phyloP scores from a whole-genome alignment of 1,284 basidiomycete genomes.

The Entoloma clypeatum region DNA sequence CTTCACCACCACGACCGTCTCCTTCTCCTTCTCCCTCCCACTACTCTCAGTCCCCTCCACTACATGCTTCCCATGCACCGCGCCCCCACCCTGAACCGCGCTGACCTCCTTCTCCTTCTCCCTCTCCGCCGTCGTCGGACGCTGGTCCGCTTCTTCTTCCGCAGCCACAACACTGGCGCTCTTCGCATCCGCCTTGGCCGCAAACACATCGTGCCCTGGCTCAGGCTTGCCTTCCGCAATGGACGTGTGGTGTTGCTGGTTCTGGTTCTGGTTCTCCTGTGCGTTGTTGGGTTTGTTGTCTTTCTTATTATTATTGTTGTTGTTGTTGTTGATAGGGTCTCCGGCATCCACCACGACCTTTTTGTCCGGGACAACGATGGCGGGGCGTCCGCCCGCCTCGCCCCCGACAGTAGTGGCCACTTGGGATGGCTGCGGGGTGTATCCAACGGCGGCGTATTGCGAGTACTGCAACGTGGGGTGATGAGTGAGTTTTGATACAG shows the following conservation, averaged over 20 bases:
- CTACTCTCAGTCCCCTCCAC: slow-evolving; percentile 14
- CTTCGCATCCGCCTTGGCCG: slow-evolving; percentile 35
- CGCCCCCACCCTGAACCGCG: slow-evolving; percentile 23
- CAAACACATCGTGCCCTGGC: slow-evolving; percentile 66
- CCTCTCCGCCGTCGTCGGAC: slow-evolving; percentile 30
- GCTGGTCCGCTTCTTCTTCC: slow-evolving; percentile 20
- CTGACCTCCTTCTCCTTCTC: slow-evolving; percentile 35
- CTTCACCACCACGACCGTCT: slow-evolving; percentile 12
- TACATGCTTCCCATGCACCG: background rate
- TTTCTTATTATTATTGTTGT: slow-evolving; percentile 4
- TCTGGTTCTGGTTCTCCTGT: slow-evolving; percentile 6
- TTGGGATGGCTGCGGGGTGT: slow-evolving; percentile 37
- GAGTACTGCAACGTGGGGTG: slow-evolving; percentile 41
- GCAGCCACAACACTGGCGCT: slow-evolving; percentile 20
- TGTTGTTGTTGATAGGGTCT: slow-evolving; percentile 4
- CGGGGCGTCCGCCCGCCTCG: slow-evolving; percentile 41
- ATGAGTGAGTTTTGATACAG: slow-evolving; percentile 5
- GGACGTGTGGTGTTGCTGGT: slow-evolving; percentile 31
- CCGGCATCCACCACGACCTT: slow-evolving; percentile 11
- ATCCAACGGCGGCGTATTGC: slow-evolving; percentile 41
- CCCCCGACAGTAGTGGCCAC: slow-evolving; percentile 43
- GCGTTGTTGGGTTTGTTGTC: slow-evolving; percentile 4
- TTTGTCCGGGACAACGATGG: slow-evolving; percentile 43
- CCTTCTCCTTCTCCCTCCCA: no score
- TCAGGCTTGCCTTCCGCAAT: slow-evolving; percentile 51